Evolutionary conservation across 2,329 filamentous ascomycete genomes (phyloP).

Genomic region (Chrysosporium keratinophilum): DNA sequence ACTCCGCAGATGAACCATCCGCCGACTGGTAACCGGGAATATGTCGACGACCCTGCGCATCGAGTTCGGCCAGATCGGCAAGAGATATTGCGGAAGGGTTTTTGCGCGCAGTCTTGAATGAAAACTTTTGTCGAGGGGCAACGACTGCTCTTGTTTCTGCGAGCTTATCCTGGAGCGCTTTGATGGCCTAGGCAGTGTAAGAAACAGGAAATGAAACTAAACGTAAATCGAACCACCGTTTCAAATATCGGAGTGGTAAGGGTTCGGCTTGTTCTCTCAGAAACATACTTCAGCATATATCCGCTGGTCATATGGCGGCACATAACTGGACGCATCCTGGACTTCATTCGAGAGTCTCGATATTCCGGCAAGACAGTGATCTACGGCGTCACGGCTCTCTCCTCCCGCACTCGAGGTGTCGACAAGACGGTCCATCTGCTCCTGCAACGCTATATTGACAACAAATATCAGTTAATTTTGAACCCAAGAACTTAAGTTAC

Average conservation of each 20-base stretch:
- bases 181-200: constrained; percentile 52
- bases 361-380: constrained; percentile 69
- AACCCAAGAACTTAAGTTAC: not conserved
- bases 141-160: constrained; percentile 57
- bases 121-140: constrained; percentile 68
- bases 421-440: constrained; percentile 60
- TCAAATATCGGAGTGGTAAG: not conserved
- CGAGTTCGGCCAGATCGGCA: constrained; percentile 41
- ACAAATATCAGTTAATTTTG: not conserved
- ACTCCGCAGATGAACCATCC: constrained; percentile 34
- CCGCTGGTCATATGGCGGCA: constrained; percentile 82
- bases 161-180: constrained; percentile 67
- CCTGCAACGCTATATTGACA: constrained; percentile 55
- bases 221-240: not conserved
- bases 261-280: constrained; percentile 1
- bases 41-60: constrained; percentile 38
- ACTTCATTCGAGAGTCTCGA: constrained; percentile 72
- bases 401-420: constrained; percentile 54
- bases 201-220: constrained; percentile 1
- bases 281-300: constrained; percentile 63
- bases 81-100: constrained; percentile 45
- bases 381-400: constrained; percentile 69
- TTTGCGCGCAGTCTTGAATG: constrained; percentile 57
- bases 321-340: constrained; percentile 67
- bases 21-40: constrained; percentile 36